Evolutionary conservation across 208 protist species (phyloP), one percentile per base, ranked within the genome.

Genomic region (Herpetomonas tarakana): DNA sequence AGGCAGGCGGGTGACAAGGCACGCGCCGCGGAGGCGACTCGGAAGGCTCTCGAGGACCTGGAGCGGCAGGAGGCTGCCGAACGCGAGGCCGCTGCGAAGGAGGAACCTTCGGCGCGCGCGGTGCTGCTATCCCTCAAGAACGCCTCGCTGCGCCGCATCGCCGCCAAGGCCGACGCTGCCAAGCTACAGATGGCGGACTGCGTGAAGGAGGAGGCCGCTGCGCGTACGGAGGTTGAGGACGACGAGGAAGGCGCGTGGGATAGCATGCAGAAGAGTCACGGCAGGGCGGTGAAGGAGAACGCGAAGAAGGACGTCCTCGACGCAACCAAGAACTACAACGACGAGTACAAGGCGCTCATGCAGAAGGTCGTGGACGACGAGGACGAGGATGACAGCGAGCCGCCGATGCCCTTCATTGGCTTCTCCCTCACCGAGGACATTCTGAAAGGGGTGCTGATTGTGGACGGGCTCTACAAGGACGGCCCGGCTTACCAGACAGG

Each of bases 401-500:
- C 59, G 3, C 70, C 73, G 3, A 60, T 66, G n/a, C 71, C 72
- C 0, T 86, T 86, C 58, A 72, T 83, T 41, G 79, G 79, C 24
- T 78, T 83, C 52, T 81, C 72, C 0, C 62, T 83, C 1, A 60
- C 63, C 18, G 76, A 82, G 52, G 65, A 67, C 21, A 65, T 68
- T 30, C 27, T 38, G 14, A 52, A 71, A 2, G 28, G 65, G 0
- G 52, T 62, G 2, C 47, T 86, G 30, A 50, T 69, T 2, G 72
- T 86, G 22, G 68, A 71, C 16, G 72, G 72, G 3, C 59, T 80
- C 9, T 80, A 75, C 52, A 57, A 54, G 62, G 62, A 68, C 16
- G 72, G 75, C 14, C 75, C 79, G 2, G 75, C 79, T 9, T 82
- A 78, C 57, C 75, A 86, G 52, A 69, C 67, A 0, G 79, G 75